Conservation (phyloP, 768 basidiomycete species). For the Russula dissimulans region DNA sequence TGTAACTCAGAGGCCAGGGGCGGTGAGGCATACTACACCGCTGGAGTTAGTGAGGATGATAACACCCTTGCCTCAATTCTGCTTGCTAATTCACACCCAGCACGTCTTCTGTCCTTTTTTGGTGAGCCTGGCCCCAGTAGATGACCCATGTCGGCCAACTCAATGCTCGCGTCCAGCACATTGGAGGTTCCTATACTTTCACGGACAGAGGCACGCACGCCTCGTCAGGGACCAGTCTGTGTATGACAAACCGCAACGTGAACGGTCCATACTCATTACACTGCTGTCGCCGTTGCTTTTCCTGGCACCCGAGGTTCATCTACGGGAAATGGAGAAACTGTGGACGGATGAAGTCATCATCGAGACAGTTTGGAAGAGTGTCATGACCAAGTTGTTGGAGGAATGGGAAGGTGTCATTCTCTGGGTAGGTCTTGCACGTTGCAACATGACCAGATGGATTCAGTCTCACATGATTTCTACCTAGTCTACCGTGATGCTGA, state of each 20-base stretch:
- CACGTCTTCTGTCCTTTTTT: conserved; percentile 8
- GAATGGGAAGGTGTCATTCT: conserved; percentile 12
- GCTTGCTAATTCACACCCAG: background rate
- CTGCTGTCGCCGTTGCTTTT: conserved; percentile 8
- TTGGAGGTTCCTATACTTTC: conserved; percentile 13
- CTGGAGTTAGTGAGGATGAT: background rate
- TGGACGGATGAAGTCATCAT: conserved; percentile 7
- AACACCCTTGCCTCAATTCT: background rate
- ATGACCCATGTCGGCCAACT: background rate
- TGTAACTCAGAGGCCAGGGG: background rate
- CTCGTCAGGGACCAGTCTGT: background rate
- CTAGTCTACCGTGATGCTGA: conserved; percentile 29
- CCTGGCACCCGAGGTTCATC: conserved; percentile 8
- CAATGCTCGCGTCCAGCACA: background rate
- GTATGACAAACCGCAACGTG: background rate
- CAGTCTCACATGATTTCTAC: background rate
- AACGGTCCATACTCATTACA: conserved; percentile 5
- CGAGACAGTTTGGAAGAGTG: conserved; percentile 3
- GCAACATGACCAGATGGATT: background rate
- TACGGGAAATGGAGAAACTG: conserved; percentile 1
- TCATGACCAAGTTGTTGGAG: background rate
- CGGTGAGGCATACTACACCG: background rate
- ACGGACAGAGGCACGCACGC: conserved; percentile 8
- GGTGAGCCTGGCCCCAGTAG: background rate
- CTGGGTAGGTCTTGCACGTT: background rate